Conservation (phyloP, 176 grass and related monocot species). For the Carex littledalei region DNA sequence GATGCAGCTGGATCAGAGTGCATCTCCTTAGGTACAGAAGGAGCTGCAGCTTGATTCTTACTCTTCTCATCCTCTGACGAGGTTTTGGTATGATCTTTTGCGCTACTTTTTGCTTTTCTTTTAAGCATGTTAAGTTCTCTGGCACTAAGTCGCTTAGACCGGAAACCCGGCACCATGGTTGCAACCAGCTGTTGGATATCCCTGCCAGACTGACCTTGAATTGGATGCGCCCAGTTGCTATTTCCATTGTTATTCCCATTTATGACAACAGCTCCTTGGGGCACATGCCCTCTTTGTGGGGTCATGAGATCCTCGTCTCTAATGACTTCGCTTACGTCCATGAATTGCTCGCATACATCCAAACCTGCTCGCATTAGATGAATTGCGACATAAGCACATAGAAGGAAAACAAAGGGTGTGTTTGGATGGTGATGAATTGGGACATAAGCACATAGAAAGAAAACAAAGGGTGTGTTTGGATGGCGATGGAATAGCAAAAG, state of each 20-base stretch:
- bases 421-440: not conserved
- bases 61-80: constrained; percentile 65
- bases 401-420: not conserved
- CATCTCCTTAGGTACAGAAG: constrained; percentile 22
- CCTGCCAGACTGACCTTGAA: constrained; percentile 35
- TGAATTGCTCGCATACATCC: constrained; percentile 99
- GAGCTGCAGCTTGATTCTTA: constrained; percentile 29
- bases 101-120: constrained; percentile 80
- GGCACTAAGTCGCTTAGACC: constrained; percentile 72
- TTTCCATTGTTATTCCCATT: constrained; percentile 17
- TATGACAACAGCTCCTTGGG: not conserved
- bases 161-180: constrained; percentile 66
- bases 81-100: constrained; percentile 88
- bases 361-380: constrained; percentile 47
- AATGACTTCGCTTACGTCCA: constrained; percentile 96
- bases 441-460: too few species aligned
- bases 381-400: not conserved
- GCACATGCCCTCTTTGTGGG: constrained; percentile 6
- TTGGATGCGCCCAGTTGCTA: constrained; percentile 11
- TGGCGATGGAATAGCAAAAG: too few species aligned
- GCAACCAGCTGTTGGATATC: constrained; percentile 96
- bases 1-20: constrained; percentile 31
- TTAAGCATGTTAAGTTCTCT: constrained; percentile 91
- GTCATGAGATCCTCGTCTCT: constrained; percentile 95
- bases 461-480: too few species aligned